Base-by-base conservation (phyloP, 345 rosid genomes). In the Hibiscus trionum region DNA sequence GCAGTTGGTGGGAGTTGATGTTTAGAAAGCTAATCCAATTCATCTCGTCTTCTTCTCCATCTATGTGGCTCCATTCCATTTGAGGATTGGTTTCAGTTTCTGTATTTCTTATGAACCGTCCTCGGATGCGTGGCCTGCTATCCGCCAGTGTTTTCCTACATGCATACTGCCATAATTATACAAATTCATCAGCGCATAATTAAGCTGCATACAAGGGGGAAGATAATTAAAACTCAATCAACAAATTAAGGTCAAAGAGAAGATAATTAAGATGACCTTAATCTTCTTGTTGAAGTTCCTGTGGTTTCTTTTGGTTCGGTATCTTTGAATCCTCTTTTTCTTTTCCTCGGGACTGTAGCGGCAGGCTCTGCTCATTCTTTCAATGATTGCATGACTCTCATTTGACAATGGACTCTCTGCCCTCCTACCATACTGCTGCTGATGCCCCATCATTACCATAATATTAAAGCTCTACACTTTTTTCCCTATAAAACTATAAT, bases 251-350 rank as follows among this genome's bases (percentile, higher is more conserved):
- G 10, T 6, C 42, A 6, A 37, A 37, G 42, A 37, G 42, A 37
- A 6, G 42, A 35, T 35, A 35, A 5, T 31, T 37, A 7, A 37
- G 9, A 37, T 37, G 39, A 42, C 99, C 99, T 95, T 92, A 75
- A 95, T 95, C 70, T 91, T 95, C 87, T 90, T 95, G 88, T 83
- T 92, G 96, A 95, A 95, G 73, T 95, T 92, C 76, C 99, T 83
- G 64, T 82, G 90, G 61, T 79, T 86, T 81, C 92, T 90, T 82
- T 95, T 95, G 87, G 73, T 86, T 79, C 85, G 84, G 71, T 95
- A 95, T 77, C 96, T 86, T 69, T 92, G 89, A 78, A 95, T 95
- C 62, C 86, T 86, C 71, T 95, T 90, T 74, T 89, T 89, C 86
- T 90, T 95, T 88, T 95, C 97, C 73, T 88, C 90, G 0, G 99